These are phyloP conservation scores for Zoysia matrella DNA, from an alignment of 202 grass and related monocot genomes.

Conservation along the genomic window DNA sequence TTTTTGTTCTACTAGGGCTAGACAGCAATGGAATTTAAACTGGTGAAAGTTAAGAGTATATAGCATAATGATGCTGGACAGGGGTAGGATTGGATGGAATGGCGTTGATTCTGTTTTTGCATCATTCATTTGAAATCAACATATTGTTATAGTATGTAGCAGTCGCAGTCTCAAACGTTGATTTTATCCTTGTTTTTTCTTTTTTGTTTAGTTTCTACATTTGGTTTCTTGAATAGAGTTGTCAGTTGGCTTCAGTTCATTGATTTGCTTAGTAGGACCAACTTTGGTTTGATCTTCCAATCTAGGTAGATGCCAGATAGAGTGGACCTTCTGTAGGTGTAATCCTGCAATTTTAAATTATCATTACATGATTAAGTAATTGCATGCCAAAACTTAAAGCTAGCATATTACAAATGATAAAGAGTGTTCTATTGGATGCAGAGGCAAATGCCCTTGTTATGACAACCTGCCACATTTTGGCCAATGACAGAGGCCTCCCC, in stretches of 20 bases:
- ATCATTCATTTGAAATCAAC: neutral
- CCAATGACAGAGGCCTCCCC: too few relatives aligned
- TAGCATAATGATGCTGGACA: neutral
- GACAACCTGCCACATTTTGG: too few relatives aligned
- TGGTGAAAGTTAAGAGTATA: neutral
- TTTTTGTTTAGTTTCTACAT: conserved; percentile 24
- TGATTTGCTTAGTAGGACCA: conserved; percentile 30
- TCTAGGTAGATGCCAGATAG: conserved; percentile 16
- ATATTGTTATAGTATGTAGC: neutral
- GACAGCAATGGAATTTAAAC: neutral
- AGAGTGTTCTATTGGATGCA: neutral
- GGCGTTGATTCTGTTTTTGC: neutral
- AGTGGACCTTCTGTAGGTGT: conserved; percentile 18
- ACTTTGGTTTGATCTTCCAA: conserved; percentile 18
- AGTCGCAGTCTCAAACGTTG: neutral
- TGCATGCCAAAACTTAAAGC: conserved; percentile 8
- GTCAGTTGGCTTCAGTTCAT: conserved; percentile 10
- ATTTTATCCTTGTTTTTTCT: conserved; percentile 1
- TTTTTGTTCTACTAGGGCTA: neutral
- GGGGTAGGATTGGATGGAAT: too few relatives aligned
- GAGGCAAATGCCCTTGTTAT: neutral
- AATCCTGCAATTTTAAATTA: neutral
- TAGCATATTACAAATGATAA: neutral
- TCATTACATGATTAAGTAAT: conserved; percentile 17
- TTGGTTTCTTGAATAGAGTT: neutral